Conservation (phyloP, 208 protist genomes). For the Lotmaria passim region DNA sequence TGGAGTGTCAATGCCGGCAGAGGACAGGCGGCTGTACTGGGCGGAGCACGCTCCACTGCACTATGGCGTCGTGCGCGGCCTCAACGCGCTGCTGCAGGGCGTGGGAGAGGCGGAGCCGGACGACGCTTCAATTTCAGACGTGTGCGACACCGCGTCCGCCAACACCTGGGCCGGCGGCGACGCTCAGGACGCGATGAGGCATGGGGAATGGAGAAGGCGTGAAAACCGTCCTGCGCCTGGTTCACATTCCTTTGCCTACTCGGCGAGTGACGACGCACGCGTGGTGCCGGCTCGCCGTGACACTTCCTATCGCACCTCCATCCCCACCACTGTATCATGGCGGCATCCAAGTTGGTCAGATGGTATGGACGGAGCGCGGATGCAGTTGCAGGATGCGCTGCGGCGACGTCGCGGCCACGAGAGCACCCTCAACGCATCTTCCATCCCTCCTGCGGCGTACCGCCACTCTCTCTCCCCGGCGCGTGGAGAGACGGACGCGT, state of each 20-base stretch:
- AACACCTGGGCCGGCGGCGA: neutral
- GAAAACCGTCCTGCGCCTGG: too few species aligned
- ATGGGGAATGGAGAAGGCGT: too few species aligned
- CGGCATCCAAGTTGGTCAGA: neutral
- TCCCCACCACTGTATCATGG: too few species aligned
- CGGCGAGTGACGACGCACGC: too few species aligned
- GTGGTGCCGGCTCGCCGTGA: too few species aligned
- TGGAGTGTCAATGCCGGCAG: constrained; percentile 5
- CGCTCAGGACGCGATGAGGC: too few species aligned
- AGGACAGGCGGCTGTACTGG: constrained; percentile 24
- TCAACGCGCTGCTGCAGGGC: constrained; percentile 28
- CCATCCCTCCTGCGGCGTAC: constrained; percentile 15
- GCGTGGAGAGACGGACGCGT: neutral
- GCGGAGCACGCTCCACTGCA: constrained; percentile 31
- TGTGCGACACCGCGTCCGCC: neutral
- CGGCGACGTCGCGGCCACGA: constrained; percentile 1
- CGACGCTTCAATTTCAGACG: too few species aligned
- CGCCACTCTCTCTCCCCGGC: neutral
- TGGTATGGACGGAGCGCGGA: neutral
- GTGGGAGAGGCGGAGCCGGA: constrained; percentile 27
- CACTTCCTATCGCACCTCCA: too few species aligned
- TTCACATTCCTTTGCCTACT: too few species aligned
- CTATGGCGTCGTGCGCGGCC: constrained; percentile 9
- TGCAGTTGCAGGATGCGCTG: constrained; percentile 10
- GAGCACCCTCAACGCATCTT: neutral